phyloP scores from a whole-genome alignment of 2,329 filamentous ascomycete genomes.

The Cercospora zeina region DNA sequence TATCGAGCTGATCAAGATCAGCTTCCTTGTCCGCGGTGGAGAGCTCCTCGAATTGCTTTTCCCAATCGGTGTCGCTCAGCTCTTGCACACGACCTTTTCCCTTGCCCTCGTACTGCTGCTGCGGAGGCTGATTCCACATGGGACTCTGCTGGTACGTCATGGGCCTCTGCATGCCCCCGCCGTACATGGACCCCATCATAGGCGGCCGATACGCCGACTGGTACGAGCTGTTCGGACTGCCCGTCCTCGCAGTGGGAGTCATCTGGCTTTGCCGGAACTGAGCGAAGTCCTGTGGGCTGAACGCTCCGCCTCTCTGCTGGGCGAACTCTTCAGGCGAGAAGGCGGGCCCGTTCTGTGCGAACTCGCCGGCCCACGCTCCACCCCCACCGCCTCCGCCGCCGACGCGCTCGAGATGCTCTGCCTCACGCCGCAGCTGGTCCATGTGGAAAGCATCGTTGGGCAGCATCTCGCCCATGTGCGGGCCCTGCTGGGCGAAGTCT shows the following conservation, averaged over 20 bases:
- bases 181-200: conserved; percentile 56
- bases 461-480: conserved; percentile 56
- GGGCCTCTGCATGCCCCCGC: conserved; percentile 43
- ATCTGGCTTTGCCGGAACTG: conserved; percentile 76
- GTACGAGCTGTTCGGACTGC: conserved; percentile 55
- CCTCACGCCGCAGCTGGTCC: conserved; percentile 65
- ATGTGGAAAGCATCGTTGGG: conserved; percentile 62
- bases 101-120: conserved; percentile 65
- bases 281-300: conserved; percentile 82
- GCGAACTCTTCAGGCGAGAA: conserved; percentile 35
- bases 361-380: conserved; percentile 39
- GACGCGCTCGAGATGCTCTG: conserved; percentile 51
- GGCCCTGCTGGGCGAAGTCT: conserved; percentile 81
- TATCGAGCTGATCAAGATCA: conserved; percentile 54
- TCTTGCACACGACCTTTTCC: conserved; percentile 82
- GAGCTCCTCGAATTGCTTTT: conserved; percentile 90
- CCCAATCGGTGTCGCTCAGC: conserved; percentile 90
- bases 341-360: conserved; percentile 33
- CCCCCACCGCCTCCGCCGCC: conserved; percentile 32
- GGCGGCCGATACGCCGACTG: conserved; percentile 57
- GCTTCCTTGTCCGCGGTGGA: conserved; percentile 64
- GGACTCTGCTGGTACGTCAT: conserved; percentile 32
- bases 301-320: conserved; percentile 47
- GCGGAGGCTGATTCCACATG: conserved; percentile 48
- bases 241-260: conserved; percentile 58